Conservation (phyloP, 371 early-diverging fungal genomes). For the Chytridium lagenaria region DNA sequence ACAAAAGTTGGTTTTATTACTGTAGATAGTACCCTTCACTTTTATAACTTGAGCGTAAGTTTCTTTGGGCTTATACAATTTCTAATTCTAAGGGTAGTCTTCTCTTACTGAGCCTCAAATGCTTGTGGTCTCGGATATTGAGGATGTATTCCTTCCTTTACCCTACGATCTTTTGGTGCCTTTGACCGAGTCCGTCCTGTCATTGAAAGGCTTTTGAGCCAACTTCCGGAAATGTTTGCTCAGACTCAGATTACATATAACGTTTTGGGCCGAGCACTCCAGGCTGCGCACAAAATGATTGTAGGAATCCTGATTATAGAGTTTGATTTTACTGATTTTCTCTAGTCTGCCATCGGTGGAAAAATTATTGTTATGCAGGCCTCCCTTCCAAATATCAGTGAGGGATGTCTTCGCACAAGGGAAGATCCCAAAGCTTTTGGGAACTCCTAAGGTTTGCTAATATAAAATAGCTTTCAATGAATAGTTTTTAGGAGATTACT, state of each 20-base stretch:
- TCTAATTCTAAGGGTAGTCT: conserved; percentile 9
- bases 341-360: conserved; percentile 79
- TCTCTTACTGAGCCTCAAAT: conserved; percentile 81
- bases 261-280: conserved; percentile 85
- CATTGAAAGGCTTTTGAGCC: conserved; percentile 74
- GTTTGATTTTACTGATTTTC: background rate
- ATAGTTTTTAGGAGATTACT: conserved; percentile 86
- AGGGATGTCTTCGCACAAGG: conserved; percentile 80
- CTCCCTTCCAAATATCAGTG: conserved; percentile 80
- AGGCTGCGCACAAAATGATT: conserved; percentile 83
- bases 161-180: conserved; percentile 88
- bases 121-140: conserved; percentile 90
- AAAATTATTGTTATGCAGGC: conserved; percentile 88
- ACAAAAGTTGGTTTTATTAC: conserved; percentile 90
- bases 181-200: conserved; percentile 75
- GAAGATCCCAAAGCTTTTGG: conserved; percentile 86
- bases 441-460: conserved; percentile 63
- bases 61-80: conserved; percentile 17
- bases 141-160: conserved; percentile 85
- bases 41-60: conserved; percentile 79
- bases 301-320: conserved; percentile 45
- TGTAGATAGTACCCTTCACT: conserved; percentile 87
- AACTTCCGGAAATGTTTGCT: conserved; percentile 84
- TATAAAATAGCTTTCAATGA: conserved; percentile 28
- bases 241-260: conserved; percentile 74